phyloP scores from a whole-genome alignment of 176 grass and related monocot species.

The Oryza longistaminata region DNA sequence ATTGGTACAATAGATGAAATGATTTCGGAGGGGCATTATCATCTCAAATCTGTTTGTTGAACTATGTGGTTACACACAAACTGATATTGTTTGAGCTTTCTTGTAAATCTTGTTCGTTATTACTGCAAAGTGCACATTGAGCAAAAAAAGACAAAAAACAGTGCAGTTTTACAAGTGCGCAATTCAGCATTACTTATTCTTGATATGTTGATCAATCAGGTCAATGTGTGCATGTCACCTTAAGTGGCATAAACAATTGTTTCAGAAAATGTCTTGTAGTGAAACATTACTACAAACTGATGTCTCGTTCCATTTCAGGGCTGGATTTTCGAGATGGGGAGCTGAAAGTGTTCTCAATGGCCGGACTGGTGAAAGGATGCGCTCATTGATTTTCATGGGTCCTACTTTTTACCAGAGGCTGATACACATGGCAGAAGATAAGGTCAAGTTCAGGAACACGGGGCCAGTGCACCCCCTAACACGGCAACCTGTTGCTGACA shows the following conservation, averaged over 20 bases:
- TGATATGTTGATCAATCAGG: slow-evolving; percentile 30
- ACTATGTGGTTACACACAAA: slow-evolving; percentile 28
- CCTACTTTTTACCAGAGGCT: slow-evolving; percentile 92
- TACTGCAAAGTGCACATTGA: background rate
- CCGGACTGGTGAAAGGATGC: slow-evolving; percentile 73
- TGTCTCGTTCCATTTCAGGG: slow-evolving; percentile 41
- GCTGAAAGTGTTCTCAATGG: slow-evolving; percentile 80
- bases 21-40: slow-evolving; percentile 23
- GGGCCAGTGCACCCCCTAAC: slow-evolving; percentile 91
- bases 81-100: slow-evolving; percentile 7
- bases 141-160: background rate
- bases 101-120: background rate
- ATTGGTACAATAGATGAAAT: slow-evolving; percentile 13
- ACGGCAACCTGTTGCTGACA: slow-evolving; percentile 75
- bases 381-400: slow-evolving; percentile 79
- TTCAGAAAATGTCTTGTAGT: background rate
- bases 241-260: background rate
- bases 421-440: slow-evolving; percentile 92
- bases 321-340: slow-evolving; percentile 81
- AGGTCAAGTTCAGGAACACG: slow-evolving; percentile 95
- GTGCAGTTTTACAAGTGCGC: slow-evolving; percentile 17
- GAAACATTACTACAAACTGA: slow-evolving; percentile 6
- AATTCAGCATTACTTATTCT: slow-evolving; percentile 2
- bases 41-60: slow-evolving; percentile 26
- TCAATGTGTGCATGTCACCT: slow-evolving; percentile 16